Evolutionary conservation across 768 basidiomycete genomes (phyloP), one percentile per base, ranked within the genome.

Genomic region (Podaxis mareebaensis): DNA sequence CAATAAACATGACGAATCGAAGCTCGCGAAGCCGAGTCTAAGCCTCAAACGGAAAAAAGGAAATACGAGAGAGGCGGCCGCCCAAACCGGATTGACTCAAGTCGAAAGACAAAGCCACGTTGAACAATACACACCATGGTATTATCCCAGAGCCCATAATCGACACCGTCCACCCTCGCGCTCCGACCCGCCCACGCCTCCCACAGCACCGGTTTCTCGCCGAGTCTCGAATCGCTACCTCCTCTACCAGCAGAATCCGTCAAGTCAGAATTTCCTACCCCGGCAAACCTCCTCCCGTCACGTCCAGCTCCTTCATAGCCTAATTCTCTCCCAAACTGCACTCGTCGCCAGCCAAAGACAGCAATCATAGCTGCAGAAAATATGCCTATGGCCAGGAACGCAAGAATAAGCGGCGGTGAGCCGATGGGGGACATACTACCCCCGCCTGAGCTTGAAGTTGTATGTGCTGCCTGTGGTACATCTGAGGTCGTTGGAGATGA

Each of bases 371-470:
- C 77, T n/a, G 78, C 71, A 20, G 75, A 71, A 65, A 88, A 85
- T 17, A 89, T 67, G 3, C 83, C 85, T 30, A 86, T 79, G n/a
- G 83, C 82, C 26, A 89, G 73, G 68, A 87, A 85, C 1, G 82
- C 85, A 40, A 88, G 77, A 52, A 89, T 82, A 66, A 88, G 76
- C 5, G 84, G 83, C 0, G 85, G 83, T 0, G 84, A 85, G 11
- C 74, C 76, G 1, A 67, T 66, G 1, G 76, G 67, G n/a, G 75
- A 67, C 65, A 42, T 53, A 30, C 36, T 44, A 28, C 46, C 33
- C 17, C 26, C 26, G 42, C 58, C 36, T 10, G 62, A 53, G 42
- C 28, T 20, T 17, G 44, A 46, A n/a, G 13, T 46, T 7, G 44
- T 46, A 17, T 46, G 40, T 38, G 64, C 52, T 13, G 66, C 59